These are phyloP conservation scores for Lathyrus tuberosus DNA, from an alignment of 306 rosid species.

Conservation along the genomic window DNA sequence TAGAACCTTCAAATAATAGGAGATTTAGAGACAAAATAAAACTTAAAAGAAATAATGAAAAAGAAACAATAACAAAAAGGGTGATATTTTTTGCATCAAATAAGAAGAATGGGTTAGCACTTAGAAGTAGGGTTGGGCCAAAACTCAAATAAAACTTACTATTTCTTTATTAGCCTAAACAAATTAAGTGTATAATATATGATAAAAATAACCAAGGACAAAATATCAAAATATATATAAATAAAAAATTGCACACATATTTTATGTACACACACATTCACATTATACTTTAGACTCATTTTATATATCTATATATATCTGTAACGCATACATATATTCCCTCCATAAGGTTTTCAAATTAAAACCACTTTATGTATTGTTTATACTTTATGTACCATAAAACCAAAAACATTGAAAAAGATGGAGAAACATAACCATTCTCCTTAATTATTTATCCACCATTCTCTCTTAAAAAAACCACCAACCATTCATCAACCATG, in stretches of 20 bases:
- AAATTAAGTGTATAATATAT: no score
- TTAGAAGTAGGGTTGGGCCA: no score
- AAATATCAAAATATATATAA: not conserved
- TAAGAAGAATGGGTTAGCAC: no score
- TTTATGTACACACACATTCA: not conserved
- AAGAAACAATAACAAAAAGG: no score
- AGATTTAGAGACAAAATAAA: no score
- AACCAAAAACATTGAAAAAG: not conserved
- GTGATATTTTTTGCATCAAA: no score
- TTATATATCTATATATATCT: not conserved
- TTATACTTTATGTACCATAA: not conserved
- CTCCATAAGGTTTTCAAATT: slow-evolving; percentile 58
- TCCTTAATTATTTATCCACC: slow-evolving; percentile 44
- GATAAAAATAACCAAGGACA: not conserved
- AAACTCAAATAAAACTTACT: not conserved
- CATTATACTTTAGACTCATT: not conserved
- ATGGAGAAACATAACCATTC: not conserved
- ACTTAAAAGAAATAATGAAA: no score
- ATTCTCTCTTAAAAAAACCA: slow-evolving; percentile 37
- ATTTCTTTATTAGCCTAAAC: not conserved
- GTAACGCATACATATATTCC: slow-evolving; percentile 44
- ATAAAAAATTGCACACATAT: not conserved
- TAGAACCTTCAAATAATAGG: no score
- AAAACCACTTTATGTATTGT: slow-evolving; percentile 36
- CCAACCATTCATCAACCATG: slow-evolving; percentile 56